These are phyloP conservation scores for Ceratocystis ficicola DNA, from an alignment of 2,329 filamentous ascomycete genomes.

Conservation along the genomic window DNA sequence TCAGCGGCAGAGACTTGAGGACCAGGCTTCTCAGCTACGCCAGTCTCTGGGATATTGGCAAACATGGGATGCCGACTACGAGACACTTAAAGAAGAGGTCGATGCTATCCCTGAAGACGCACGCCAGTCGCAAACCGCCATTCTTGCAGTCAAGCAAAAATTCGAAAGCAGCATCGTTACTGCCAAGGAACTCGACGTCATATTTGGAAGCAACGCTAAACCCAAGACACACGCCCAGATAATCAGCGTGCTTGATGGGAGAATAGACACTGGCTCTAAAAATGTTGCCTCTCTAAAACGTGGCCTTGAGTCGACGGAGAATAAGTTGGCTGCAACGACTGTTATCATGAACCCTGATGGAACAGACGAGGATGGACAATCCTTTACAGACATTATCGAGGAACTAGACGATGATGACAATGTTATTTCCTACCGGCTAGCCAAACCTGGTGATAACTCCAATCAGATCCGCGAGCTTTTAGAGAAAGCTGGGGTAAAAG, in stretches of 20 bases:
- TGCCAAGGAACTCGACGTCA: constrained; percentile 42
- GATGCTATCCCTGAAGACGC: constrained; percentile 40
- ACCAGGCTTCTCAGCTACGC: constrained; percentile 56
- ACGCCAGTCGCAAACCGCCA: constrained; percentile 34
- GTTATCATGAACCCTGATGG: constrained; percentile 27
- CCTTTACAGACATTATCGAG: constrained; percentile 83
- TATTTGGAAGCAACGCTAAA: constrained; percentile 30
- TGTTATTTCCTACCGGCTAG: constrained; percentile 55
- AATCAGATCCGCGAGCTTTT: constrained; percentile 59
- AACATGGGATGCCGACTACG: constrained; percentile 83
- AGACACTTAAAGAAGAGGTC: constrained; percentile 75
- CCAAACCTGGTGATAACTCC: constrained; percentile 55
- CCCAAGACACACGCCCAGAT: constrained; percentile 35
- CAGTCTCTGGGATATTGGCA: constrained; percentile 78
- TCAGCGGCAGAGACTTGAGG: constrained; percentile 63
- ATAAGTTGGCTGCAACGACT: constrained; percentile 35
- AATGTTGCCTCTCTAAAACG: constrained; percentile 19
- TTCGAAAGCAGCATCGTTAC: constrained; percentile 53
- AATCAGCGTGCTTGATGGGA: constrained; percentile 44
- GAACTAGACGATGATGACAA: constrained; percentile 85
- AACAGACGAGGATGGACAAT: constrained; percentile 34
- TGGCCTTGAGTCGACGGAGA: constrained; percentile 50
- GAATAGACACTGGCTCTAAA: constrained; percentile 21
- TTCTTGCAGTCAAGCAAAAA: constrained; percentile 44
- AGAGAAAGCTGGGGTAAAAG: constrained; percentile 59